Evolutionary conservation across 805 yeast species (phyloP).

Genomic region (Metschnikowia continentalis): DNA sequence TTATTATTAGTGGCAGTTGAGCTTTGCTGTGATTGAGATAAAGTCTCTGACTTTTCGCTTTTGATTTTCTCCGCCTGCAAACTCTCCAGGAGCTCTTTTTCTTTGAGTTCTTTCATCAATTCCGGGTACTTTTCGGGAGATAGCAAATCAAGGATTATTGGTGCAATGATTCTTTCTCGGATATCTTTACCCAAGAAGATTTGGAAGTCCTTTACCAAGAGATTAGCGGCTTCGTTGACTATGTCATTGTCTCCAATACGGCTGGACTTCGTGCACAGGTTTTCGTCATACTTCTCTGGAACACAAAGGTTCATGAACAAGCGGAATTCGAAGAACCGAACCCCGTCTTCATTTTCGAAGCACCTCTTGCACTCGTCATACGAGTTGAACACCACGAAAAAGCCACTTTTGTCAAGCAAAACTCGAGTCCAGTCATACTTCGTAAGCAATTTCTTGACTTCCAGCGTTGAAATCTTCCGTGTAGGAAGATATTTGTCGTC

Average conservation of each 20-base stretch:
- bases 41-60: constrained; percentile 4
- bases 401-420: constrained; percentile 59
- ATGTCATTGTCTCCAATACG: constrained; percentile 26
- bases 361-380: constrained; percentile 56
- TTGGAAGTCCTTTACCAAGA: constrained; percentile 61
- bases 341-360: constrained; percentile 58
- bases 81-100: constrained; percentile 17
- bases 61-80: constrained; percentile 13
- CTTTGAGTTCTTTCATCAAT: constrained; percentile 32
- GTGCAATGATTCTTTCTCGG: constrained; percentile 67
- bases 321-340: constrained; percentile 42
- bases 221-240: constrained; percentile 54
- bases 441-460: constrained; percentile 54
- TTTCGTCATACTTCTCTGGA: constrained; percentile 38
- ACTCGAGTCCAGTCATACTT: constrained; percentile 66
- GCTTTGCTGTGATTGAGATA: neutral
- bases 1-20: constrained; percentile 3
- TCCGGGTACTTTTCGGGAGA: constrained; percentile 58
- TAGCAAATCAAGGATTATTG: constrained; percentile 58
- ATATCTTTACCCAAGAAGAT: constrained; percentile 64
- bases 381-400: constrained; percentile 65
- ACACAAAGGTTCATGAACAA: constrained; percentile 57
- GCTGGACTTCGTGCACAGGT: constrained; percentile 12
- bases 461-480: constrained; percentile 46
- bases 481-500: constrained; percentile 48